phyloP scores from a whole-genome alignment of 139 green algal species.

The Bryopsis sp. region DNA sequence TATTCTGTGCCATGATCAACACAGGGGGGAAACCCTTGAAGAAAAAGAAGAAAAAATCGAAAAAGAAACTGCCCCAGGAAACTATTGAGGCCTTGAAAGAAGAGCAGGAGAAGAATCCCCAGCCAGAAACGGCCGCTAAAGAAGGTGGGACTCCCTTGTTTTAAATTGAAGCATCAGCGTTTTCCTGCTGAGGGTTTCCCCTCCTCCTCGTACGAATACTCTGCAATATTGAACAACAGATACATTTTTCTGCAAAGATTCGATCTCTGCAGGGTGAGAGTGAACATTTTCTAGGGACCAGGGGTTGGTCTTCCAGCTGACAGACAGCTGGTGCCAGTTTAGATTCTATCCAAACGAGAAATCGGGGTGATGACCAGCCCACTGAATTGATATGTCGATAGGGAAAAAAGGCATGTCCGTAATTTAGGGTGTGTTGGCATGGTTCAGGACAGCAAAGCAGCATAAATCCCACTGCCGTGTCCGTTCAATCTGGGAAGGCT shows the following conservation, averaged over 20 bases:
- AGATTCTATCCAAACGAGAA: neutral
- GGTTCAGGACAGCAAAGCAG: neutral
- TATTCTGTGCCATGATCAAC: neutral
- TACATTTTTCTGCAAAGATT: neutral
- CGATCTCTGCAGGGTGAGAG: too few relatives aligned
- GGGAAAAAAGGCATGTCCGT: neutral
- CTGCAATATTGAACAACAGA: neutral
- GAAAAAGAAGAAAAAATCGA: constrained; percentile 23
- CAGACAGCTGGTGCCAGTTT: neutral
- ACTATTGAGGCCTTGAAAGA: constrained; percentile 12
- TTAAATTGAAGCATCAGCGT: too few relatives aligned
- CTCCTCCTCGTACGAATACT: too few relatives aligned
- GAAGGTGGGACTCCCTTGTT: too few relatives aligned
- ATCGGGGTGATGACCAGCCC: neutral
- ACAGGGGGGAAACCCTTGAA: constrained; percentile 1
- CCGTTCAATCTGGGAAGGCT: constrained; percentile 29
- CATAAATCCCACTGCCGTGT: constrained; percentile 21
- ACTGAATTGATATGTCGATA: neutral
- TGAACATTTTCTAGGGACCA: neutral
- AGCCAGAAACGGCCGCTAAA: neutral
- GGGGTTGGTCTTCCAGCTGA: neutral
- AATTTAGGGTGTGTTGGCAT: neutral
- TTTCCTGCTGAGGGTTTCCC: too few relatives aligned
- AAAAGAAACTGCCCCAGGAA: neutral
- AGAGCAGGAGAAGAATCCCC: neutral